Conservation (phyloP, 495 filamentous ascomycete genomes). For the Tuber indicum region DNA sequence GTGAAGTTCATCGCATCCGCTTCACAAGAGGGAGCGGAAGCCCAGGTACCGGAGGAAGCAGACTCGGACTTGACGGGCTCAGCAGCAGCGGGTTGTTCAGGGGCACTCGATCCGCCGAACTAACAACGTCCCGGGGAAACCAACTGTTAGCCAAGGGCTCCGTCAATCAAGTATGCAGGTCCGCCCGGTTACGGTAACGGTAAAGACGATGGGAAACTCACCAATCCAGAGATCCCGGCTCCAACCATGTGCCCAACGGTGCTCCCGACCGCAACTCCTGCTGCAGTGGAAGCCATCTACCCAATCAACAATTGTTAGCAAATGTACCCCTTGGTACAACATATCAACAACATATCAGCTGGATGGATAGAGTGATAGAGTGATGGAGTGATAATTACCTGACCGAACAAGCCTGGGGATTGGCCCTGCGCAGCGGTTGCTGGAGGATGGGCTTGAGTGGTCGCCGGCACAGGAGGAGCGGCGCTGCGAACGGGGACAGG, state of each 20-base stretch:
- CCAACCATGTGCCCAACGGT: conserved; percentile 92
- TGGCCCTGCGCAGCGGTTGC: conserved; percentile 49
- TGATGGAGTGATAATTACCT: conserved; percentile 41
- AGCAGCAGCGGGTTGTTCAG: conserved; percentile 50
- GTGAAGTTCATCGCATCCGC: conserved; percentile 78
- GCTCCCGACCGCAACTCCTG: conserved; percentile 92
- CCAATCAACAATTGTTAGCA: conserved; percentile 9
- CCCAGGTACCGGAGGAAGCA: conserved; percentile 45
- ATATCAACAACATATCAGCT: conserved; percentile 5
- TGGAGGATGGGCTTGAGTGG: conserved; percentile 46
- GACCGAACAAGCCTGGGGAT: conserved; percentile 68
- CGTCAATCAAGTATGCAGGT: conserved; percentile 31
- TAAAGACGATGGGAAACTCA: conserved; percentile 14
- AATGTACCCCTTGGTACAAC: neutral
- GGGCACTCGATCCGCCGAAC: conserved; percentile 58
- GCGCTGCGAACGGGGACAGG: conserved; percentile 50
- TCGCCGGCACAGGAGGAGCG: conserved; percentile 48
- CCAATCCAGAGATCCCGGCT: conserved; percentile 44
- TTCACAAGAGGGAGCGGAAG: conserved; percentile 56
- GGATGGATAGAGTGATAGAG: neutral
- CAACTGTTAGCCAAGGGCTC: conserved; percentile 35
- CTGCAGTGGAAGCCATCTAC: conserved; percentile 74
- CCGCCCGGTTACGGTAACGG: neutral
- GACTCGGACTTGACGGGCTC: conserved; percentile 45
- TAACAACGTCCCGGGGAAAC: conserved; percentile 49